Evolutionary conservation across 2,329 filamentous ascomycete species (phyloP).

Genomic region (Bipolaris oryzae): DNA sequence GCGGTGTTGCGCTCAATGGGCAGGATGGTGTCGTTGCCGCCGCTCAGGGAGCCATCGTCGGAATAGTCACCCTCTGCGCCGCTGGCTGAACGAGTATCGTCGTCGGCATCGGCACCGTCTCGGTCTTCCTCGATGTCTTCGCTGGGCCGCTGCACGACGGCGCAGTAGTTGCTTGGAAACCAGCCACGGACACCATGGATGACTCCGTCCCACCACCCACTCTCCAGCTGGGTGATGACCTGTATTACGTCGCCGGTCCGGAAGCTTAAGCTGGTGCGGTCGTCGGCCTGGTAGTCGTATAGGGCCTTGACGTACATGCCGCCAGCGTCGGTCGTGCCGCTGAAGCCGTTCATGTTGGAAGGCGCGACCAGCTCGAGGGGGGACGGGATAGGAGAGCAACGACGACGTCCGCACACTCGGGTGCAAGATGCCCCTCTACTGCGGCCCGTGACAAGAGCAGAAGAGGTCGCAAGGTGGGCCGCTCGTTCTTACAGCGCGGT

Average conservation of each 20-base stretch:
- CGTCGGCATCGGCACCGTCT: slow-evolving; percentile 59
- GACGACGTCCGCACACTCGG: slow-evolving; percentile 18
- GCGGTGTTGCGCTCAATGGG: slow-evolving; percentile 70
- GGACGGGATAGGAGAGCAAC: slow-evolving; percentile 15
- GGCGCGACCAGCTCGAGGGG: slow-evolving; percentile 22
- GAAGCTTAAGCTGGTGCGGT: slow-evolving; percentile 95
- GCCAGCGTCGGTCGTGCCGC: slow-evolving; percentile 56
- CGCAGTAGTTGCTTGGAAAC: slow-evolving; percentile 99
- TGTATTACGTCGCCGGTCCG: slow-evolving; percentile 97
- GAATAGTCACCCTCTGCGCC: slow-evolving; percentile 48
- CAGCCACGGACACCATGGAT: slow-evolving; percentile 96
- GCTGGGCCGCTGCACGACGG: slow-evolving; percentile 77
- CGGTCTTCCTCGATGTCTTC: slow-evolving; percentile 70
- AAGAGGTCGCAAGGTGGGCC: slow-evolving; percentile 21
- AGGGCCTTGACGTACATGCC: slow-evolving; percentile 90
- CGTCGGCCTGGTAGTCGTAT: slow-evolving; percentile 95
- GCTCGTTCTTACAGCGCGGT: slow-evolving; percentile 29
- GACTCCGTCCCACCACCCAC: slow-evolving; percentile 99
- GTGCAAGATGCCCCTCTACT: slow-evolving; percentile 27
- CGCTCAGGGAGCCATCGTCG: slow-evolving; percentile 54
- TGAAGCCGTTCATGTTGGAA: slow-evolving; percentile 57
- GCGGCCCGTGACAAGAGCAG: slow-evolving; percentile 21
- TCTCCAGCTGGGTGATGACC: slow-evolving; percentile 96
- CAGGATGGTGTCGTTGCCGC: slow-evolving; percentile 51
- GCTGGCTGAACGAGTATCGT: slow-evolving; percentile 55